Percentiles rank a stretch among this genome's conserved stretches.
Conservation (phyloP, 106 monocot genomes). For the Dioscorea dumetorum region DNA sequence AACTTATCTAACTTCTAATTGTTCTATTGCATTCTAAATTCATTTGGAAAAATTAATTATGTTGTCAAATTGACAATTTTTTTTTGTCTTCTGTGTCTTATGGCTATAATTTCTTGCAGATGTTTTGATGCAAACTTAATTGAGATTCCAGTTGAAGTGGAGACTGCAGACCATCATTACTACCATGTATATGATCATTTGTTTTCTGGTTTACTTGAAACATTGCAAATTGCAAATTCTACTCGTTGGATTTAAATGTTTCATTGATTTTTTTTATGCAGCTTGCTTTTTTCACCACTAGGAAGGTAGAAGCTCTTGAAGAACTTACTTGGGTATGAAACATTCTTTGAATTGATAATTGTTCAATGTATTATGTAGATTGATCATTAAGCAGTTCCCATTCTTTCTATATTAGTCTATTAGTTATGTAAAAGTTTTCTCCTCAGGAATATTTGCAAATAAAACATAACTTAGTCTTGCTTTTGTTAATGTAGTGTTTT, state of each 20-base stretch:
- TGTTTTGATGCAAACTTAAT: conserved; percentile 85
- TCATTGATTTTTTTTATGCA: conserved; percentile 9
- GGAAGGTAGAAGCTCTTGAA: conserved; percentile 41
- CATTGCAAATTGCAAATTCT: neutral
- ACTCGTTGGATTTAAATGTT: neutral
- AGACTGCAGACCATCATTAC: conserved; percentile 83
- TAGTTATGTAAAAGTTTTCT: no score
- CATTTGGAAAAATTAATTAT: no score
- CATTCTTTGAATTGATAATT: neutral
- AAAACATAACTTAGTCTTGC: no score
- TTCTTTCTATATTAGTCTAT: no score
- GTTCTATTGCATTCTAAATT: no score
- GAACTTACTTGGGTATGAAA: conserved; percentile 54
- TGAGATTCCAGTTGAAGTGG: conserved; percentile 79
- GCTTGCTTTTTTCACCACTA: conserved; percentile 53
- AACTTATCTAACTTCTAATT: no score
- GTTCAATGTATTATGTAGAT: neutral
- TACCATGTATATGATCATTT: conserved; percentile 63
- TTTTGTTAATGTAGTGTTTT: no score
- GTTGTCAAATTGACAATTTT: no score
- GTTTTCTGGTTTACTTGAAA: neutral
- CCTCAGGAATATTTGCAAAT: no score
- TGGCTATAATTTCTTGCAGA: conserved; percentile 17
- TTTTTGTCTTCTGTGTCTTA: no score
- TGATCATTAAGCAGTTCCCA: neutral